These are phyloP conservation scores for Lasiosphaeria ovina DNA, from an alignment of 495 filamentous ascomycete species.

Conservation along the genomic window DNA sequence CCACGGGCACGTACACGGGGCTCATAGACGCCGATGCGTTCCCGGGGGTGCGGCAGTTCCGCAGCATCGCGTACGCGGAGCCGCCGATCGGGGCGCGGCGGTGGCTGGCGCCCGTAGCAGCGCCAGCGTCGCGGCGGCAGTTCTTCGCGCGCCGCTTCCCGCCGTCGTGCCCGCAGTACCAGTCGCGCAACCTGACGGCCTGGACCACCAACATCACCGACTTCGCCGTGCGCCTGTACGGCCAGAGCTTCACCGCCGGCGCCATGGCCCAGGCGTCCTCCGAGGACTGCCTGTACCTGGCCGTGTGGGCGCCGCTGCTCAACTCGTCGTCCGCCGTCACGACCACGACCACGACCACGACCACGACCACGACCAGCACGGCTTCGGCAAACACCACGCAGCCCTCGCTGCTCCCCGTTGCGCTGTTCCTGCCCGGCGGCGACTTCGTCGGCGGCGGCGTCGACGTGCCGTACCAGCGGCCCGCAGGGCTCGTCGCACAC, in stretches of 20 bases:
- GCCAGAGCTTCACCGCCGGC: conserved; percentile 32
- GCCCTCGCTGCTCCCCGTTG: conserved; percentile 37
- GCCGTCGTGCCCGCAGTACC: conserved; percentile 38
- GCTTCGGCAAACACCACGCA: no score
- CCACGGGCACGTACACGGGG: conserved; percentile 40
- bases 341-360: no score
- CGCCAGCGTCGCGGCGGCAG: conserved; percentile 27
- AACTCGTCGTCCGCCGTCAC: background rate
- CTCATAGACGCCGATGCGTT: conserved; percentile 34
- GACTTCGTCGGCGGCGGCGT: conserved; percentile 42
- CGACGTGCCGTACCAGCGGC: conserved; percentile 44
- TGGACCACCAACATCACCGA: conserved; percentile 38
- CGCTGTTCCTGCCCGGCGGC: conserved; percentile 50
- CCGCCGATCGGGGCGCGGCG: conserved; percentile 39
- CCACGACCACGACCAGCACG: no score
- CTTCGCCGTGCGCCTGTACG: conserved; percentile 30
- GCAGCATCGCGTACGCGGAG: conserved; percentile 45
- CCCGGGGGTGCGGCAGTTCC: conserved; percentile 44
- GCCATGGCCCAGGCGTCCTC: conserved; percentile 34
- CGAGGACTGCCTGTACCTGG: conserved; percentile 55
- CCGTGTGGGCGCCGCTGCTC: conserved; percentile 48
- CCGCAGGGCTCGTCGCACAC: conserved; percentile 40
- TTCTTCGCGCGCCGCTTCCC: conserved; percentile 36
- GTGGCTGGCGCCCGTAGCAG: conserved; percentile 40
- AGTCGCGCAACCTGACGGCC: conserved; percentile 28